Evolutionary conservation across 441 rosid species (phyloP), one percentile per base, ranked within the genome.

Genomic region (Pelargonium citronellum): DNA sequence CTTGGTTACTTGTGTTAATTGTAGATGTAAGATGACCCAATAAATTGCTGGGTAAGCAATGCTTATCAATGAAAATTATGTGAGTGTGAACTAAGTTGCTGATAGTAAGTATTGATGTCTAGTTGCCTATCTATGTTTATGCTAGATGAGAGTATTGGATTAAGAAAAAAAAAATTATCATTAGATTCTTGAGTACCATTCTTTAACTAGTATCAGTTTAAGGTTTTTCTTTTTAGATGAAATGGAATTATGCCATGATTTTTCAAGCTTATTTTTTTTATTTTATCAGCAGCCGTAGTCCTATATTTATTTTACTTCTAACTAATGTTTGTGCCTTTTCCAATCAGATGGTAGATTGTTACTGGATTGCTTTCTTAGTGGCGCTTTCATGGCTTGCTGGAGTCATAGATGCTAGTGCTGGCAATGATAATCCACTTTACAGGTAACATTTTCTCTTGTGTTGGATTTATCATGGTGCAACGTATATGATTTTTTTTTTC

Each of bases 341-440:
- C 47, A 5, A 69, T 73, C 77, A 86, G 90, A 87, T 89, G 88
- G 77, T 73, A 72, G 73, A 74, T 64, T 82, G 65, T 7, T 72
- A 57, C 66, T 80, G 85, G 80, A 64, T 80, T 66, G 74, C 79
- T 67, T 75, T 86, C 24, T 76, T 68, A 66, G 62, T 85, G 51
- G 73, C 80, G 69, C 72, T 88, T 69, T 73, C 82, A 16, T 86
- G 84, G 71, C 88, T 91, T 69, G 71, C 82, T 77, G 81, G 67
- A 60, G 72, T 71, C 58, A 82, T 88, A 67, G 73, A 88, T 78
- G 93, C 91, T 53, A 94, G 96, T 76, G 87, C 83, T 68, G 99
- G 99, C 30, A 97, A 94, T 83, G 86, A 86, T 19, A 89, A 94
- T 82, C 91, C 88, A 8, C 68, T 51, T 65, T 94, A 91, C 90